Evolutionary conservation across 345 rosid species (phyloP), one percentile per base, ranked within the genome.

Genomic region (Stellera chamaejasme): DNA sequence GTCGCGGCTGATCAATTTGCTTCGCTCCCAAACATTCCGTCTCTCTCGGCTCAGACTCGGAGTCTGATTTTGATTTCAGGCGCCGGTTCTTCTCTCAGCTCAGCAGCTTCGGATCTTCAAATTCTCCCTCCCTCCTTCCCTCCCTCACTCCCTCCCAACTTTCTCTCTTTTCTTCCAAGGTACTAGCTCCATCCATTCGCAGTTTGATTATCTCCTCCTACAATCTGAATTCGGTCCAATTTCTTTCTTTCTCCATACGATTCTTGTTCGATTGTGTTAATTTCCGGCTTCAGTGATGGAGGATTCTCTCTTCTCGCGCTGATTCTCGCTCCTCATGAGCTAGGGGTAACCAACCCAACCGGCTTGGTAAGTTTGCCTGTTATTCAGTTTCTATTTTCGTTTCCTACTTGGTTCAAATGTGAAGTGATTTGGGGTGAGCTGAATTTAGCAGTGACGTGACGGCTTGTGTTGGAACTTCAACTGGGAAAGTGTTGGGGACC

Each of bases 31-130:
- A 27, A 13, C 44, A 13, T 8, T 7, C 26, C 52, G 45, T 11
- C 19, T 49, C 65, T 61, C 50, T 66, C 63, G 50, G 58, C 69
- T 54, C 27, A 62, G 52, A 36, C 11, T 60, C 27, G 47, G 44
- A 13, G 53, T 62, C 43, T 27, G 63, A 72, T 75, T 86, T 68
- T 44, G 70, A 68, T 73, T 66, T 71, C 68, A 66, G 23, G 70
- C 75, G 79, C 86, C 75, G 67, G 69, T 65, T 69, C 25, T 46
- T 58, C 51, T 58, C 58, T 76, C 82, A 32, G 36, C 27, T 25
- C 32, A 23, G n/a, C 27, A 58, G 77, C 82, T 74, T 85, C 82
- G 62, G 36, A 32, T 32, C 39, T 32, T 32, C 39, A 32, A 32
- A 32, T 65, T 72, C 58, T 50, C 46, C 10, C 55, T 65, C 70